phyloP scores from a whole-genome alignment of 306 rosid genomes.

The Rubus parviflorus region DNA sequence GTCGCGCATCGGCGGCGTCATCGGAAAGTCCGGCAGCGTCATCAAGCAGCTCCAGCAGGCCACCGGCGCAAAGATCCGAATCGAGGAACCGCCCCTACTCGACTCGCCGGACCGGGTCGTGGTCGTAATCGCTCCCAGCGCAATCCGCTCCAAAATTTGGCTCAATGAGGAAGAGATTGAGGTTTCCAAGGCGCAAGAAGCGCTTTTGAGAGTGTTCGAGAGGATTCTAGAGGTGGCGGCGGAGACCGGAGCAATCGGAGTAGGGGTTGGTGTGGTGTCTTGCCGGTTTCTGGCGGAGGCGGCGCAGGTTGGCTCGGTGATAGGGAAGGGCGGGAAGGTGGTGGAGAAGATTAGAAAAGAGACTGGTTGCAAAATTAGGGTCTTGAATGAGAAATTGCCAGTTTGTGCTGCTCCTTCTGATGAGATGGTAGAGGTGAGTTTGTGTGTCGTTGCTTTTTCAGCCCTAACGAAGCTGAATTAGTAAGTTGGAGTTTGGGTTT shows the following conservation, averaged over 20 bases:
- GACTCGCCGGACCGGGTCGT: conserved; percentile 82
- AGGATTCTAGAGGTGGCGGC: conserved; percentile 92
- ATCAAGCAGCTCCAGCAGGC: conserved; percentile 73
- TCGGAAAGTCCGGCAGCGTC: conserved; percentile 78
- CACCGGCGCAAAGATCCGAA: conserved; percentile 86
- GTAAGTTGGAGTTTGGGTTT: neutral
- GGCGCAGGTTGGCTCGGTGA: conserved; percentile 71
- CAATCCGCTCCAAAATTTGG: conserved; percentile 29
- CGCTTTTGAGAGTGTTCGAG: conserved; percentile 77
- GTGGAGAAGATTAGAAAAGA: conserved; percentile 92
- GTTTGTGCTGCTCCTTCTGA: conserved; percentile 60
- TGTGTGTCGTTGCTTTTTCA: neutral
- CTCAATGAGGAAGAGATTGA: conserved; percentile 38
- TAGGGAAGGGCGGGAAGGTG: conserved; percentile 91
- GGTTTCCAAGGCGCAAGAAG: conserved; percentile 85
- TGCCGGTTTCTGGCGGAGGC: conserved; percentile 70
- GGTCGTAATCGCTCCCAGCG: conserved; percentile 44
- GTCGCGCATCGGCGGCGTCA: conserved; percentile 88
- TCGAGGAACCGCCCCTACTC: conserved; percentile 61
- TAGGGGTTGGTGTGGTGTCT: conserved; percentile 61
- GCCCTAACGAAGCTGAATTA: neutral
- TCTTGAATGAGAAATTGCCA: conserved; percentile 62
- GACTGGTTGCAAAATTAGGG: conserved; percentile 71
- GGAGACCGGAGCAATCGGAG: conserved; percentile 62
- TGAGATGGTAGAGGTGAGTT: conserved; percentile 79